Evolutionary conservation across 2,329 filamentous ascomycete genomes (phyloP).

Genomic region (Tolypocladium endophyticum): DNA sequence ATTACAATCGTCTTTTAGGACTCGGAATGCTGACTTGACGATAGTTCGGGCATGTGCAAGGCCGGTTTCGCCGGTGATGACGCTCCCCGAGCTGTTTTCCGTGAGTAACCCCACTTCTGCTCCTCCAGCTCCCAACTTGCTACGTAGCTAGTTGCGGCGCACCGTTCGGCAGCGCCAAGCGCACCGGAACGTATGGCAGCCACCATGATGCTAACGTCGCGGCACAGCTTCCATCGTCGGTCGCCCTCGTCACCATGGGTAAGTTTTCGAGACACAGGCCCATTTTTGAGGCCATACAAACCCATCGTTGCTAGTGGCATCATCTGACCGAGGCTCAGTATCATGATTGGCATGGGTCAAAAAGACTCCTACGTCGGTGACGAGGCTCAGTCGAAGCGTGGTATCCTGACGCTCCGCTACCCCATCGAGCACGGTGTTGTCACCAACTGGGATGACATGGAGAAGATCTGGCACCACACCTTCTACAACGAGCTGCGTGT

Average conservation of each 20-base stretch:
- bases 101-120: constrained; percentile 54
- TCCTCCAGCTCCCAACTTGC: constrained; percentile 7
- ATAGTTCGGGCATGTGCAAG: constrained; percentile 99
- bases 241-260: constrained; percentile 99
- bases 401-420: constrained; percentile 99
- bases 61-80: constrained; percentile 99
- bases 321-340: constrained; percentile 45
- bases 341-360: constrained; percentile 99
- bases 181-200: constrained; percentile 1
- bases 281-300: background rate
- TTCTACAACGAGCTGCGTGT: constrained; percentile 99
- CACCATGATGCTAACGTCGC: constrained; percentile 22
- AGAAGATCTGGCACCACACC: constrained; percentile 99
- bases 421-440: constrained; percentile 99
- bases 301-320: constrained; percentile 1
- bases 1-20: background rate
- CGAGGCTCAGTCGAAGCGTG: constrained; percentile 99
- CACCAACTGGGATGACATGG: constrained; percentile 99
- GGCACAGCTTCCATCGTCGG: constrained; percentile 91
- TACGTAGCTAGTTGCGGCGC: constrained; percentile 5
- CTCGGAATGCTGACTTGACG: constrained; percentile 26
- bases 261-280: constrained; percentile 33
- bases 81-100: constrained; percentile 99
- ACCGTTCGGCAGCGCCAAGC: constrained; percentile 4
- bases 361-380: constrained; percentile 99